Evolutionary conservation across 495 filamentous ascomycete genomes (phyloP).

Genomic region (Penicillium paradoxum): DNA sequence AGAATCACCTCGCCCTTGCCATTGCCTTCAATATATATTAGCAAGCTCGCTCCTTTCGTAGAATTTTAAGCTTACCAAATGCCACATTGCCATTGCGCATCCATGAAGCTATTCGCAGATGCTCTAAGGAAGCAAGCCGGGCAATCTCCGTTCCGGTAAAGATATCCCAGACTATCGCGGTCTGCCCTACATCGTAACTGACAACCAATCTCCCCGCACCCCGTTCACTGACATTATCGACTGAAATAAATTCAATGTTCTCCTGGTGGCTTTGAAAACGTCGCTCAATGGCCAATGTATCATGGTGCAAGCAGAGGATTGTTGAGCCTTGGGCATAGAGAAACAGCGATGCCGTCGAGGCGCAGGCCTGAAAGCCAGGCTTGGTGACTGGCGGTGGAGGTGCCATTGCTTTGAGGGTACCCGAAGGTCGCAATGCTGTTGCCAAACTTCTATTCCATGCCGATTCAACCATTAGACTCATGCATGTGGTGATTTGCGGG

Average conservation of each 20-base stretch:
- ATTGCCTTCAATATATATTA: constrained; percentile 55
- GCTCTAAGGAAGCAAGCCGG: constrained; percentile 84
- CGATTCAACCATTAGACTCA: constrained; percentile 25
- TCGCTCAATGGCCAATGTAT: constrained; percentile 84
- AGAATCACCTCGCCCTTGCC: constrained; percentile 87
- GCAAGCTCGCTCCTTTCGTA: background rate
- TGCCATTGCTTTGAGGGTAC: constrained; percentile 28
- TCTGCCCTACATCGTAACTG: constrained; percentile 87
- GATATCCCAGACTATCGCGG: constrained; percentile 94
- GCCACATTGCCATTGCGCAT: constrained; percentile 97
- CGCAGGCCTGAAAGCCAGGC: constrained; percentile 72
- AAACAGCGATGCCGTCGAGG: constrained; percentile 81
- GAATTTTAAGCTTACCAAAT: constrained; percentile 61
- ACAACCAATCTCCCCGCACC: constrained; percentile 82
- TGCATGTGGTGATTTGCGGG: background rate
- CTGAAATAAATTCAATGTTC: constrained; percentile 73
- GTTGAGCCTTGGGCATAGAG: constrained; percentile 76
- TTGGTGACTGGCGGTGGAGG: constrained; percentile 48
- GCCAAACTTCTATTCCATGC: constrained; percentile 29
- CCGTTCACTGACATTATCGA: constrained; percentile 88
- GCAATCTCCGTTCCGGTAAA: constrained; percentile 88
- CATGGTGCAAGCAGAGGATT: constrained; percentile 81
- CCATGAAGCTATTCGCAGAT: constrained; percentile 80
- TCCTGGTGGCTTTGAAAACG: constrained; percentile 81
- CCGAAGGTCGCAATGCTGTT: constrained; percentile 25